Percentiles rank a stretch among this genome's conserved stretches.
Evolutionary conservation across 805 yeast genomes (phyloP).

Genomic region (Pichia membranifaciens): DNA sequence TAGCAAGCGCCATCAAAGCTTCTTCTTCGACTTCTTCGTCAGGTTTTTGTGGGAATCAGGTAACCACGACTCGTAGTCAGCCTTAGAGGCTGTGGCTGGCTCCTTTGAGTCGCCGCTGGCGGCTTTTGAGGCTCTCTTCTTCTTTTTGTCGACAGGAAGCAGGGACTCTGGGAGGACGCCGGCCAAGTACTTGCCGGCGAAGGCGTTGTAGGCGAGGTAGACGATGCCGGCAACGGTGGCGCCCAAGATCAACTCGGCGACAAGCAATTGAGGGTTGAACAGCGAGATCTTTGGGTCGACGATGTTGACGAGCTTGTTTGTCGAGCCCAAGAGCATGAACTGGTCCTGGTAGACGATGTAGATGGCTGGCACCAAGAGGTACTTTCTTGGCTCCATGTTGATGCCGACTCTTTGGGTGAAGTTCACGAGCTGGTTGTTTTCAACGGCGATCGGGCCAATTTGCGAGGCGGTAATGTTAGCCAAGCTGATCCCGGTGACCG

Average conservation of each 20-base stretch:
- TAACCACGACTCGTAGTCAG: conserved; percentile 47
- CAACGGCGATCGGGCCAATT: conserved; percentile 53
- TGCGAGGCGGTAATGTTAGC: conserved; percentile 62
- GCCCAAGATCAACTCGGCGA: conserved; percentile 51
- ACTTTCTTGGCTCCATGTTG: conserved; percentile 51
- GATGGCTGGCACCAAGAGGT: conserved; percentile 54
- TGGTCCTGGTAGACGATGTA: conserved; percentile 46
- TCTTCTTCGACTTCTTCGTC: conserved; percentile 29
- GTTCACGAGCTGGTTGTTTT: conserved; percentile 40
- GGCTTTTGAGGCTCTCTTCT: conserved; percentile 18
- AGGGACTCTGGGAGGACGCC: conserved; percentile 30
- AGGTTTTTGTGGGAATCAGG: conserved; percentile 47
- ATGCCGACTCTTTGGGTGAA: conserved; percentile 59
- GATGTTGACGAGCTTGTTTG: conserved; percentile 52
- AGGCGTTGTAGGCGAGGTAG: conserved; percentile 40
- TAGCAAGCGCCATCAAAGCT: not conserved
- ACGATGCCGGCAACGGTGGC: conserved; percentile 44
- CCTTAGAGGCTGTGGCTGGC: conserved; percentile 6
- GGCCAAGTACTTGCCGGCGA: conserved; percentile 43
- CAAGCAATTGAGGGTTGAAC: conserved; percentile 65
- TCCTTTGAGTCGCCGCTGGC: not conserved
- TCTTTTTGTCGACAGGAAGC: conserved; percentile 24
- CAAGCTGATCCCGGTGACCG: conserved; percentile 42
- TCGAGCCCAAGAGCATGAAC: conserved; percentile 49
- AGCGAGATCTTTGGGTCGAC: conserved; percentile 61